These are phyloP conservation scores for Exophiala oligosperma DNA, from an alignment of 2,329 filamentous ascomycete genomes.

Conservation along the genomic window DNA sequence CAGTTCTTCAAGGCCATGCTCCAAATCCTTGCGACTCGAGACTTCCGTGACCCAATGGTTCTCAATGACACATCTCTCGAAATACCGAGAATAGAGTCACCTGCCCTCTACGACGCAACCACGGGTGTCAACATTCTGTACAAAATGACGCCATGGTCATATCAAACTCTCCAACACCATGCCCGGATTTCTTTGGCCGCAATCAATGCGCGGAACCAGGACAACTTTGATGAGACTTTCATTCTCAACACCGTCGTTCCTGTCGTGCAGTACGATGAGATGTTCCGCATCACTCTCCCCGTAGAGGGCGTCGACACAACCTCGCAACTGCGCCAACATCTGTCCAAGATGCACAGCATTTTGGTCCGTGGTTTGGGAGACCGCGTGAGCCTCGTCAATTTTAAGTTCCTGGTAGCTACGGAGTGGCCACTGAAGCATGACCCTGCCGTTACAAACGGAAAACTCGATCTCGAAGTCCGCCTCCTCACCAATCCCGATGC, in stretches of 20 bases:
- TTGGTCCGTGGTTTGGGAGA: constrained; percentile 73
- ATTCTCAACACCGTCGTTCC: constrained; percentile 61
- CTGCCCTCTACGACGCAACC: constrained; percentile 75
- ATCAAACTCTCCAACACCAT: constrained; percentile 69
- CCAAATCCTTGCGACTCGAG: constrained; percentile 77
- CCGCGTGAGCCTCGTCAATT: constrained; percentile 67
- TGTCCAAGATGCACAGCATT: constrained; percentile 59
- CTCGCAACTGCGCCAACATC: constrained; percentile 21
- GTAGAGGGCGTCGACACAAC: constrained; percentile 4
- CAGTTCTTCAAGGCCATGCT: constrained; percentile 92
- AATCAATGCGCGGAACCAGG: constrained; percentile 69
- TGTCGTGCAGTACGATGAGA: constrained; percentile 56
- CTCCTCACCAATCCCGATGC: constrained; percentile 72
- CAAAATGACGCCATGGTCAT: constrained; percentile 89
- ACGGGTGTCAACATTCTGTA: constrained; percentile 79
- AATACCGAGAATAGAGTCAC: constrained; percentile 49
- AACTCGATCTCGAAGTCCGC: constrained; percentile 57
- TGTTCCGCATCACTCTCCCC: constrained; percentile 39
- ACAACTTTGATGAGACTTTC: constrained; percentile 85
- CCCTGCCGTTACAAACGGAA: constrained; percentile 35
- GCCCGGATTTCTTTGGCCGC: constrained; percentile 72
- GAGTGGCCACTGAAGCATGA: constrained; percentile 48
- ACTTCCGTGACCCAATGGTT: constrained; percentile 68
- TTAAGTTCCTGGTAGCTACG: constrained; percentile 41
- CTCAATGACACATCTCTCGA: constrained; percentile 44